Evolutionary conservation across 495 filamentous ascomycete species (phyloP), one percentile per base, ranked within the genome.

Genomic region (Parathielavia hyrcaniae): DNA sequence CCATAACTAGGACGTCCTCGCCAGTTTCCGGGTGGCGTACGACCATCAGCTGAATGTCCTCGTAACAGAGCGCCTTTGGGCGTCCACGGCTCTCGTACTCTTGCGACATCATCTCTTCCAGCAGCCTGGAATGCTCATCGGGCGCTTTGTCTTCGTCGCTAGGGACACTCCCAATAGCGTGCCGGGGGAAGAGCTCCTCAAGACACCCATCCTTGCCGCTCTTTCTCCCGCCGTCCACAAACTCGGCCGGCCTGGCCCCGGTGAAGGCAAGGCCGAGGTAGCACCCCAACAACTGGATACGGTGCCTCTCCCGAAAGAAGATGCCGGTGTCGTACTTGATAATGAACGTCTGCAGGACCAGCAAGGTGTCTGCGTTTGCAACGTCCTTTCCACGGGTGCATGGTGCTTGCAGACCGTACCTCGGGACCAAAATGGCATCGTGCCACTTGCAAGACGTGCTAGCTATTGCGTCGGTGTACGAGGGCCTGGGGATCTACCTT

Each of bases 401-500:
- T 52, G 67, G 64, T 63, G 58, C 55, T 61, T 56, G 63, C 53
- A 71, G 69, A 53, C 66, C 60, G 53, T 64, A 66, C 26, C 59
- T 39, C 53, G 62, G 58, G 53, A 66, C 59, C 49, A 64, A n/a
- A 56, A 59, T 38, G 50, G 63, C 58, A 62, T 63, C 62, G 56
- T 63, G 63, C 48, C 63, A 69, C 63, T 63, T 56, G 11, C 51
- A 14, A 52, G 41, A 11, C 16, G 13, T 44, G 23, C 50, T 41
- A 35, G 32, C 22, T 20, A 44, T 38, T 39, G 17, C 38, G 23
- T 48, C 55, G 26, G 47, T 60, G 39, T 48, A 38, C 26, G 60
- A 44, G 62, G 43, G 48, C 12, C 4, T n/a, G 56, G 60, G 50
- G 65, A 61, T 64, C 63, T 71, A 73, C 70, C 67, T 73, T 75